Evolutionary conservation across 2,329 filamentous ascomycete species (phyloP).

Genomic region (Colletotrichum tamarilloi): DNA sequence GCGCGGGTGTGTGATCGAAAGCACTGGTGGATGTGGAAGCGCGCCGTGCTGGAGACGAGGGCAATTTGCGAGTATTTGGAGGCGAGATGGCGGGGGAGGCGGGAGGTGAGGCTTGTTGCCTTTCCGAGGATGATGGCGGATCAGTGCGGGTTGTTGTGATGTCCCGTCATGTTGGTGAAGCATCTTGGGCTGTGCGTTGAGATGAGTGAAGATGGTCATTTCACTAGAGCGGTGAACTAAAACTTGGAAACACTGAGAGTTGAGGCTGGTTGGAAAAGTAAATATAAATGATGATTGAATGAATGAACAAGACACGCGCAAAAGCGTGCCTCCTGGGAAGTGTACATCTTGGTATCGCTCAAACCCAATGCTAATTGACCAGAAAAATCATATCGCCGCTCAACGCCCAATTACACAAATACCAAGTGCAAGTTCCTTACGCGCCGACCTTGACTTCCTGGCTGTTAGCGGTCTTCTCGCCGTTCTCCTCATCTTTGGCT

Average conservation of each 20-base stretch:
- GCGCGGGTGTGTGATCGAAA: constrained; percentile 54
- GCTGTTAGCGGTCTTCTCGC: constrained; percentile 4
- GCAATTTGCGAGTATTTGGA: constrained; percentile 57
- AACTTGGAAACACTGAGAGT: no score
- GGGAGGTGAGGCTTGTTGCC: neutral
- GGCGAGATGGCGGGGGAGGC: neutral
- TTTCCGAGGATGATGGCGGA: constrained; percentile 9
- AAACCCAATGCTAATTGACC: neutral
- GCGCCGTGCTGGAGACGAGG: constrained; percentile 59
- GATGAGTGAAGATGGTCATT: no score
- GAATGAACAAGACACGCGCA: neutral
- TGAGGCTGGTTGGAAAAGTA: neutral
- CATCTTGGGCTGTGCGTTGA: no score
- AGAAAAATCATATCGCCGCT: neutral
- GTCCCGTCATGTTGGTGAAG: no score
- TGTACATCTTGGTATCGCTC: constrained; percentile 23
- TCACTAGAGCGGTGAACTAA: no score
- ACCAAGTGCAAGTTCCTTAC: neutral
- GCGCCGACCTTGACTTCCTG: constrained; percentile 29
- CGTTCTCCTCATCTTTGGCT: constrained; percentile 14
- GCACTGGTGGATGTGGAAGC: constrained; percentile 60
- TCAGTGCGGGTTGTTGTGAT: neutral
- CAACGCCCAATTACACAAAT: neutral
- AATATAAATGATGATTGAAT: neutral
- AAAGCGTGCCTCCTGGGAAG: neutral